A percentile compares a stretch with the other conserved stretches of the same genome.
Evolutionary conservation across 2,329 filamentous ascomycete species (phyloP).

Genomic region (Neofusicoccum kwambonambiense): DNA sequence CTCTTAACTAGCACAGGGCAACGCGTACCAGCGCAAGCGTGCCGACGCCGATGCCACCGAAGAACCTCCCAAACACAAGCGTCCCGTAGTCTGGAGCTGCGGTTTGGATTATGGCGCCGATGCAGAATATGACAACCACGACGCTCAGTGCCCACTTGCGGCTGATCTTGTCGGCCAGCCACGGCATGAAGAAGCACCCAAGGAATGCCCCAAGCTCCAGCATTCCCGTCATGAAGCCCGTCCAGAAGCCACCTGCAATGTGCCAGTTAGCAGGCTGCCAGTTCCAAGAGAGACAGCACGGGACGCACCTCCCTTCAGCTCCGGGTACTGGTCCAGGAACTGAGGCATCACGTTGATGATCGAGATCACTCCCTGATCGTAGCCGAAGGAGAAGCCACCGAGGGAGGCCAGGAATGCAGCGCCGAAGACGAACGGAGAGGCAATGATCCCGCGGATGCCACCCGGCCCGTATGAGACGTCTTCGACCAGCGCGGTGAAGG

Average conservation of each 20-base stretch:
- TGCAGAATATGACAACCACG: conserved; percentile 45
- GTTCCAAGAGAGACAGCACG: too few relatives aligned
- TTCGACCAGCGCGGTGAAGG: not conserved
- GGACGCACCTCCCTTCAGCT: conserved; percentile 22
- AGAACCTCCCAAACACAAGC: conserved; percentile 31
- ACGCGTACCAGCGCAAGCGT: conserved; percentile 35
- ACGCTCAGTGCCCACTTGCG: conserved; percentile 45
- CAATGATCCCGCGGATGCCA: conserved; percentile 34
- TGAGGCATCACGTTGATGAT: conserved; percentile 48
- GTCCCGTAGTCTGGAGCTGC: conserved; percentile 29
- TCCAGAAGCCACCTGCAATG: conserved; percentile 30
- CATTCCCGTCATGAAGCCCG: conserved; percentile 45
- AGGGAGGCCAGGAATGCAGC: conserved; percentile 45
- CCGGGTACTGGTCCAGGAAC: conserved; percentile 41
- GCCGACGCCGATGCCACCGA: conserved; percentile 33
- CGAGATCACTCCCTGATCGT: conserved; percentile 29
- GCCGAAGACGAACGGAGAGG: conserved; percentile 43
- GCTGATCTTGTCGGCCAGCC: conserved; percentile 43
- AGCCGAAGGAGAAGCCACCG: conserved; percentile 42
- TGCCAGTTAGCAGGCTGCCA: not conserved
- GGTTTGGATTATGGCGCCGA: conserved; percentile 46
- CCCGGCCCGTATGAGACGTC: conserved; percentile 28
- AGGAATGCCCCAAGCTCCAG: conserved; percentile 44
- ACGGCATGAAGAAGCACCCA: conserved; percentile 35
- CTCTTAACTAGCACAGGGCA: fast-evolving